Evolutionary conservation across 352 stramenopile species (phyloP), one percentile per base, ranked within the genome.

Genomic region (Phytopythium ostracodes): DNA sequence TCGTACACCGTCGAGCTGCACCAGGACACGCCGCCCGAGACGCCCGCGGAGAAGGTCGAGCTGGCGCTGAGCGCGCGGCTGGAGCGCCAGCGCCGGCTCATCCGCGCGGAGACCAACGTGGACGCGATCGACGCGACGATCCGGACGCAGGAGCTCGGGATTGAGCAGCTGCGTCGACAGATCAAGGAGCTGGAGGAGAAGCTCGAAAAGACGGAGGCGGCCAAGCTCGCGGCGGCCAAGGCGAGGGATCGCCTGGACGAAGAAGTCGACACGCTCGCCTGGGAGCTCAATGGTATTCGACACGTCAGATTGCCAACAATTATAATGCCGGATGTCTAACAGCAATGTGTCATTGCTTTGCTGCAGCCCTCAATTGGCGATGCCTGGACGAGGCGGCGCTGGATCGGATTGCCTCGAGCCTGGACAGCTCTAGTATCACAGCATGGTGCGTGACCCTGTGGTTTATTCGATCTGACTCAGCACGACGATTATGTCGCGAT

Each of bases 211-310:
- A 66, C 71, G 14, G 79, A 89, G 60, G 62, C 76, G 14, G 60
- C 61, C 2, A 86, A 78, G 36, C 63, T 67, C 22, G 65, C 64
- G 1, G 60, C 71, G 0, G 66, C 62, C 22, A 66, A 77, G 47
- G 61, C 84, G 29, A 77, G 77, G 33, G 60, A 86, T 2, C 51
- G 52, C n/a, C 59, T 82, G 1, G 70, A 77, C 1, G 75, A 88
- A 14, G 67, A 76, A 27, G 78, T 88, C 33, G 76, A 87, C 17
- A 77, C 84, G 20, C 63, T 92, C 24, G 67, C 58, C 22, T 92
- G 82, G 82, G 82, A 92, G 54, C 75, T 92, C 44, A 70, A 80
- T 64, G 82, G 82, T 91, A 62, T n/a, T n/a, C n/a, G n/a, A n/a
- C n/a, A n/a, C n/a, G n/a, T n/a, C n/a, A n/a, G n/a, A n/a, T n/a